Base-by-base conservation (phyloP, 2,329 filamentous ascomycete genomes). In the Paecilomyces dactylethromorphus region DNA sequence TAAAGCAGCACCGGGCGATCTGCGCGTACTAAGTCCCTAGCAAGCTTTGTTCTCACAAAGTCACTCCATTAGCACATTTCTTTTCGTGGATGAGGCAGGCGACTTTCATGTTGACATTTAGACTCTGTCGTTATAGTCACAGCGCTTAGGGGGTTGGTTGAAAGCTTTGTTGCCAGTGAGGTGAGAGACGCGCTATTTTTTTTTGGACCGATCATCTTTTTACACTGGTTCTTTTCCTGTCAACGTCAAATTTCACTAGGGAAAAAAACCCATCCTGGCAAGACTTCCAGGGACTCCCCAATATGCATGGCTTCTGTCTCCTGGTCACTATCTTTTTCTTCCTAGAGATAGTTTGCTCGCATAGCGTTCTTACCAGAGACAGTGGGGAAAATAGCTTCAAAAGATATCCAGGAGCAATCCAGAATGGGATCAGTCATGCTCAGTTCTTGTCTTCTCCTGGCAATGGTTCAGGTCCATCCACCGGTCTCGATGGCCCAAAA, bases 401-500 rank as follows among this genome's bases (percentile, higher is more conserved):
- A 2, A n/a, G 11, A 21, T 52, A 24, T 52, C 50, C 50, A 24
- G 22, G 11, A 12, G 21, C 22, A 13, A 3, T 29, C 5, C 50
- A 52, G 26, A 29, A 52, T n/a, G 22, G 21, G 3, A 29, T 29
- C 50, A 52, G 50, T n/a, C 50, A 52, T 7, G 50, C 15, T n/a
- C 21, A n/a, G 11, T 52, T 52, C 26, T 5, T 6, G 5, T 52
- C 50, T 22, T 24, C 22, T 13, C 21, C 50, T 52, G 11, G 22
- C 26, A 15, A 29, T 2, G 11, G 29, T 10, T 2, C 50, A 10
- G 32, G 54, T 21, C 54, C 31, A n/a, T 22, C 6, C 5, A 61
- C 64, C 6, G 61, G 56, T 10, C 60, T 72, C 4, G 68, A 71
- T 54, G 53, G 62, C 24, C 71, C 72, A 0, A 68, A 70, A 53